phyloP scores from a whole-genome alignment of 1,139 yeast genomes.

The Magnusiomyces sp. region DNA sequence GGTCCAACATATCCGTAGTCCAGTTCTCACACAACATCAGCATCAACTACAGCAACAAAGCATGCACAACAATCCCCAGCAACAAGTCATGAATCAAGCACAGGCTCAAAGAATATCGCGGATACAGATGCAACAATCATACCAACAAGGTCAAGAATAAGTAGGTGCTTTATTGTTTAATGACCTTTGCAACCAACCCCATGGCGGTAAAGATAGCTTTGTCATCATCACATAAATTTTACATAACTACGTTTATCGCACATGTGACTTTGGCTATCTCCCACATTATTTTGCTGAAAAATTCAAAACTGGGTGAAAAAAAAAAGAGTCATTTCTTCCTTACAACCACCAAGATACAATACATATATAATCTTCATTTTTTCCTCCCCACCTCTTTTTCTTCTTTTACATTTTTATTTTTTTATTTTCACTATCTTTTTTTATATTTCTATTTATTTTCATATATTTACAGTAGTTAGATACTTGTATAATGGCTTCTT shows the following conservation, averaged over 20 bases:
- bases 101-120: not conserved
- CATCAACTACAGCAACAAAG: not conserved
- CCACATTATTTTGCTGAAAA: not conserved
- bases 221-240: not conserved
- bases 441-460: not conserved
- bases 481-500: conserved; percentile 46
- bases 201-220: not conserved
- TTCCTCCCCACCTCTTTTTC: not conserved
- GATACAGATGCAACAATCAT: not conserved
- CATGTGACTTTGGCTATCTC: not conserved
- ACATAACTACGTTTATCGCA: not conserved
- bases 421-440: not conserved
- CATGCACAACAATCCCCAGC: not conserved
- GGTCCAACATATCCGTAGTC: not conserved
- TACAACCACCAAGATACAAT: not conserved
- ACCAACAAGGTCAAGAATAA: not conserved
- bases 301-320: not conserved
- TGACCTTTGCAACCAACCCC: not conserved
- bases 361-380: not conserved
- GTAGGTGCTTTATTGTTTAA: no score
- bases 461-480: not conserved
- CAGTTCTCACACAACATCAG: not conserved
- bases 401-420: not conserved
- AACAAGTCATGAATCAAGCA: not conserved
- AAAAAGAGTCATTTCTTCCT: no score